Evolutionary conservation across 805 yeast genomes (phyloP).

Genomic region (Kuraishia piskuri): DNA sequence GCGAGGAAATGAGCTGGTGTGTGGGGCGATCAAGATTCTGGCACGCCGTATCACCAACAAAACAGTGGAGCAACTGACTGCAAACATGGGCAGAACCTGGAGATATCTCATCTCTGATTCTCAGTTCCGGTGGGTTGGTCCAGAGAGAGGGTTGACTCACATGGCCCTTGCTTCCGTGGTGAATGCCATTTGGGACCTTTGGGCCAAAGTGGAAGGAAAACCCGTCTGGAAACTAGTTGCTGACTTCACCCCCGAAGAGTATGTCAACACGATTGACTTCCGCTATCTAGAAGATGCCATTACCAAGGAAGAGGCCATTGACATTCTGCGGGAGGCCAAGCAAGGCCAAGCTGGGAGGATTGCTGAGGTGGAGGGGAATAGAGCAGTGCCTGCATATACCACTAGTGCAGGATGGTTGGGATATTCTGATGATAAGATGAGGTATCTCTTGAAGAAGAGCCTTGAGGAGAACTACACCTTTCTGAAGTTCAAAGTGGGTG

Average conservation of each 20-base stretch:
- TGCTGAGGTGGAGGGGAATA: constrained; percentile 20
- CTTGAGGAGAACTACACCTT: constrained; percentile 25
- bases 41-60: constrained; percentile 28
- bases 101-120: constrained; percentile 28
- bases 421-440: constrained; percentile 31
- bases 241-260: constrained; percentile 31
- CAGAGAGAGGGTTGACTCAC: constrained; percentile 34
- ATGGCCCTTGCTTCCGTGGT: constrained; percentile 32
- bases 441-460: constrained; percentile 20
- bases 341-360: constrained; percentile 23
- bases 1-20: constrained; percentile 27
- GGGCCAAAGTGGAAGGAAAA: constrained; percentile 28
- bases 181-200: constrained; percentile 33
- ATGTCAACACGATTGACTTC: constrained; percentile 30
- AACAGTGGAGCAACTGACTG: constrained; percentile 20
- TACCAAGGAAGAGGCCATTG: constrained; percentile 31
- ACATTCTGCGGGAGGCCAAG: constrained; percentile 19
- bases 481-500: constrained; percentile 34
- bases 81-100: constrained; percentile 33
- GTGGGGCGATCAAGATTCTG: constrained; percentile 25
- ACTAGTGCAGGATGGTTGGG: constrained; percentile 39
- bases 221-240: constrained; percentile 34
- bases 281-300: constrained; percentile 31
- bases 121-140: constrained; percentile 35
- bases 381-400: constrained; percentile 34